Conservation (phyloP, 1,284 basidiomycete genomes). For the Clitocybe nebularis region DNA sequence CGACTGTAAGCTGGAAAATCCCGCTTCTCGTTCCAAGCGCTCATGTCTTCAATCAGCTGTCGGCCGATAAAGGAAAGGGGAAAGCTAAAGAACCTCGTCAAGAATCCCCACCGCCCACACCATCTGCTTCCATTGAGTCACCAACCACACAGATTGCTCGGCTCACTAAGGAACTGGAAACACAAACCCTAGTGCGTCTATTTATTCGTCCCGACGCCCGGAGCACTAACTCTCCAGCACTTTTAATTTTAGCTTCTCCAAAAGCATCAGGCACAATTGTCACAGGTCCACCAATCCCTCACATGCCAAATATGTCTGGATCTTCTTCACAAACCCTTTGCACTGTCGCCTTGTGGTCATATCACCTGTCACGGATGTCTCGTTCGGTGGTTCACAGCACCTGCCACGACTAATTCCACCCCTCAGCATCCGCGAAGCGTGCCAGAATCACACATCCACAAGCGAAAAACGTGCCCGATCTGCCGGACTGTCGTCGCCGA, state of each 20-base stretch:
- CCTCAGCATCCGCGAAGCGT: constrained; percentile 15
- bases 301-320: constrained; percentile 76
- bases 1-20: constrained; percentile 10
- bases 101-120: constrained; percentile 11
- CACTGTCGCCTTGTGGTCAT: constrained; percentile 72
- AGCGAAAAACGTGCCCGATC: constrained; percentile 68
- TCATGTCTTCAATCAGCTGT: constrained; percentile 9
- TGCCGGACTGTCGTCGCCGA: constrained; percentile 60
- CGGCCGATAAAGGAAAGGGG: constrained; percentile 20
- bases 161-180: constrained; percentile 38
- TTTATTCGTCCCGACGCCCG: constrained; percentile 4
- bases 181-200: constrained; percentile 35
- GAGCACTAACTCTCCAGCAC: constrained; percentile 19
- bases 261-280: constrained; percentile 47
- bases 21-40: background rate
- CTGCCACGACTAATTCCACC: constrained; percentile 13
- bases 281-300: constrained; percentile 52
- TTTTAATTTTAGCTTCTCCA: too few relatives aligned
- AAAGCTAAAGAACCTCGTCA: constrained; percentile 13
- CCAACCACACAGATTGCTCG: constrained; percentile 31
- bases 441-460: constrained; percentile 23
- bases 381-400: constrained; percentile 67
- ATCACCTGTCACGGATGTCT: constrained; percentile 68
- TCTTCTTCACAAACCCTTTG: constrained; percentile 63
- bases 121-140: constrained; percentile 14